A percentile compares a stretch with the other conserved stretches of the same genome.
Evolutionary conservation across 352 stramenopile genomes (phyloP).

Genomic region (Phytopythium litorale): DNA sequence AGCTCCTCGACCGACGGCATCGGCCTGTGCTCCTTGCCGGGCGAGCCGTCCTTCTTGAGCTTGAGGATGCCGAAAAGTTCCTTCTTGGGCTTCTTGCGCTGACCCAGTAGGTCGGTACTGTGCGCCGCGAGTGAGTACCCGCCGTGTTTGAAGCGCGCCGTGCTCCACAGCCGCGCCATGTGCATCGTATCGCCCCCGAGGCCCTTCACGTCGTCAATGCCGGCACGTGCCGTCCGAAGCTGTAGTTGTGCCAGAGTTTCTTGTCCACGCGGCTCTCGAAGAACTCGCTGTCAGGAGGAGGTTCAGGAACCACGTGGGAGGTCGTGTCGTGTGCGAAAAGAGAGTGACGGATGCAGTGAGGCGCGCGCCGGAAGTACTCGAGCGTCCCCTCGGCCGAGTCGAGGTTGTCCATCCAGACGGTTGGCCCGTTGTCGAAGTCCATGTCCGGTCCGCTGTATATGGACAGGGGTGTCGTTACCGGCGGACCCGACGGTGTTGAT

Average conservation of each 20-base stretch:
- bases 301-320: background rate
- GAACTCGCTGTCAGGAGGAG: slow-evolving; percentile 88
- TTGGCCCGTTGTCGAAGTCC: slow-evolving; percentile 94
- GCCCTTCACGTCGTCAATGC: slow-evolving; percentile 90
- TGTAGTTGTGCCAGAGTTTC: slow-evolving; percentile 99
- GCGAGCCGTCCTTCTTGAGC: slow-evolving; percentile 94
- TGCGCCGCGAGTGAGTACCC: slow-evolving; percentile 96
- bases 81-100: slow-evolving; percentile 96
- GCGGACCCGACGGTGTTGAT: slow-evolving; percentile 92
- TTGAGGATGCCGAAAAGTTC: slow-evolving; percentile 95
- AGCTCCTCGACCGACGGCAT: slow-evolving; percentile 79
- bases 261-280: slow-evolving; percentile 88
- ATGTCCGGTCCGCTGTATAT: slow-evolving; percentile 95
- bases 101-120: slow-evolving; percentile 78
- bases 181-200: slow-evolving; percentile 99
- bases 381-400: slow-evolving; percentile 88
- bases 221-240: slow-evolving; percentile 98
- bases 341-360: too few relatives aligned
- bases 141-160: slow-evolving; percentile 69
- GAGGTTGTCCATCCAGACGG: slow-evolving; percentile 91
- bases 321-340: too few relatives aligned
- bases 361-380: slow-evolving; percentile 49
- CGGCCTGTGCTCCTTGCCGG: slow-evolving; percentile 81
- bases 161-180: slow-evolving; percentile 95
- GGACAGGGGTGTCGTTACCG: slow-evolving; percentile 97